Evolutionary conservation across 2,329 filamentous ascomycete genomes (phyloP), one percentile per base, ranked within the genome.

Genomic region (Acrocalymma vagum): DNA sequence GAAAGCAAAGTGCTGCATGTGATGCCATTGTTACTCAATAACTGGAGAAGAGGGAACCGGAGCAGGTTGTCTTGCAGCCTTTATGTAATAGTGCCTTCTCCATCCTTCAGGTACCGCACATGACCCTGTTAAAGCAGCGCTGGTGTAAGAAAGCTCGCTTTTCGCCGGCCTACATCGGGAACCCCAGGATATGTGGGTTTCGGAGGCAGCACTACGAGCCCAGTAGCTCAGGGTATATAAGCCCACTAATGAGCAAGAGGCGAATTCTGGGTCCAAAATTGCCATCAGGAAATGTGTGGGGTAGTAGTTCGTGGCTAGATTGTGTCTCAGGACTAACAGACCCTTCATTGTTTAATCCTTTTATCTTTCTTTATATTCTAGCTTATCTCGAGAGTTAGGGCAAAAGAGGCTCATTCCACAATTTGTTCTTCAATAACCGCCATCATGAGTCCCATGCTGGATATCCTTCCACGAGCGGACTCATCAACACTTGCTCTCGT

Each of bases 401-500:
- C n/a, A n/a, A n/a, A n/a, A n/a, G n/a, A n/a, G n/a, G n/a, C n/a
- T n/a, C n/a, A n/a, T n/a, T n/a, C n/a, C n/a, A n/a, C n/a, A n/a
- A n/a, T n/a, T n/a, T n/a, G n/a, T n/a, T n/a, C n/a, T n/a, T n/a
- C n/a, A n/a, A n/a, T n/a, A 14, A 9, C 23, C 30, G 21, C 35
- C 53, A 50, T 10, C 27, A 66, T 68, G 64, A 56, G 49, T n/a
- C 55, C 55, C 14, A 39, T 48, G 24, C 24, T 48, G n/a, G n/a
- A n/a, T 3, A 42, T 62, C 17, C 70, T 83, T 15, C 81, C 80
- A 9, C 53, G 64, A 32, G 71, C 73, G 28, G 67, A 77, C 45
- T 80, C 79, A 2, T 69, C 79, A 2, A 70, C 78, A 22, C 66
- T 86, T 17, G 66, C 70, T 28, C 72, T 86, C 20, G 78, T 78